Conservation (phyloP, 495 filamentous ascomycete genomes). For the Hypoxylon lenormandii region DNA sequence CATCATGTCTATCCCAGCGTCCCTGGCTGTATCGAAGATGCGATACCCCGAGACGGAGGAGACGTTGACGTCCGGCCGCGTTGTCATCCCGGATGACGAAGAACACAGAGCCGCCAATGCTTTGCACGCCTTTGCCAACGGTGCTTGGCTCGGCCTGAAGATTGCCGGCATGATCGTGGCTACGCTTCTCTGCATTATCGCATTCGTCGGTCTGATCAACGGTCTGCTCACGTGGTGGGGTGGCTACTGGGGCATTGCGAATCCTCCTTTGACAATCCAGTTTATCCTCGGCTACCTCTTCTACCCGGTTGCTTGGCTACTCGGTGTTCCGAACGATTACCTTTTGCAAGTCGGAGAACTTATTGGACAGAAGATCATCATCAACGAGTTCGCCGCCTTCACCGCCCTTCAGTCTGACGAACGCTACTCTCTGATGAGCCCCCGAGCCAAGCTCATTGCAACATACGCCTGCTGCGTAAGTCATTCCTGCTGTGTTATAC, state of each 20-base stretch:
- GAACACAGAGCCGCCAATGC: conserved; percentile 78
- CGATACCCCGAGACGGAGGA: conserved; percentile 89
- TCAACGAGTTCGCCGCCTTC: conserved; percentile 78
- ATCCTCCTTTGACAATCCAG: conserved; percentile 76
- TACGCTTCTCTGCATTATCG: conserved; percentile 85
- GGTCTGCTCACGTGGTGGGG: conserved; percentile 92
- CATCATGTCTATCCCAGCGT: conserved; percentile 93
- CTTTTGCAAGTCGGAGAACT: conserved; percentile 79
- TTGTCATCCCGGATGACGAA: conserved; percentile 80
- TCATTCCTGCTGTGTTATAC: conserved; percentile 34
- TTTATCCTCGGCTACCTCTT: conserved; percentile 84
- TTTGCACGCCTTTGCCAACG: conserved; percentile 86
- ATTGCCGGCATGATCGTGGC: conserved; percentile 87
- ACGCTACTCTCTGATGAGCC: conserved; percentile 67
- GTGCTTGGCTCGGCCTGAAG: conserved; percentile 88
- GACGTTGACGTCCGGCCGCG: conserved; percentile 79
- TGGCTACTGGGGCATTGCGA: conserved; percentile 77
- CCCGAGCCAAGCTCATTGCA: conserved; percentile 77
- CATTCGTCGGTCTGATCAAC: conserved; percentile 78
- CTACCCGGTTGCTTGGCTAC: conserved; percentile 85
- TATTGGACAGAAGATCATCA: conserved; percentile 85
- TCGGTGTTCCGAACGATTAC: conserved; percentile 82
- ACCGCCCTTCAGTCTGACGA: conserved; percentile 60
- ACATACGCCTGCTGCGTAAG: conserved; percentile 74
- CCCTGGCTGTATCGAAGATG: conserved; percentile 85